These are phyloP conservation scores for Coprinopsis sp. DNA, from an alignment of 768 basidiomycete genomes.

Conservation along the genomic window DNA sequence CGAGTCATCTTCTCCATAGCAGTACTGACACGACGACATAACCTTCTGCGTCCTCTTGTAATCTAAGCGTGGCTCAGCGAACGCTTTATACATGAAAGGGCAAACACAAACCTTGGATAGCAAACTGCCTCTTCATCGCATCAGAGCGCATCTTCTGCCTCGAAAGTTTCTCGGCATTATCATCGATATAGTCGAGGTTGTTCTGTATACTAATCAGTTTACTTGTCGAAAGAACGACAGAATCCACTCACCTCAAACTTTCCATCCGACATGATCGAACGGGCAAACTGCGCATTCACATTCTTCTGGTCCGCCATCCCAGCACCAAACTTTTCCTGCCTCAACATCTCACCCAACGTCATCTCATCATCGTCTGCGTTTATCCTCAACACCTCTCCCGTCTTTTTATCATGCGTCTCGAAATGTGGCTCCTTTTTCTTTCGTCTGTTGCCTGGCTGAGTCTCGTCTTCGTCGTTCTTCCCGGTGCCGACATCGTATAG, in stretches of 20 bases:
- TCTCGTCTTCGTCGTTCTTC: slow-evolving; percentile 45
- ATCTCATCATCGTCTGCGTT: slow-evolving; percentile 88
- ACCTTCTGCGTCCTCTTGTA: slow-evolving; percentile 93
- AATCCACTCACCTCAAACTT: slow-evolving; percentile 70
- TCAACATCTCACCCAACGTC: slow-evolving; percentile 85
- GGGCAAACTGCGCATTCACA: slow-evolving; percentile 85
- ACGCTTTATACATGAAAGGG: not conserved
- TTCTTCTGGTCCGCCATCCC: slow-evolving; percentile 90
- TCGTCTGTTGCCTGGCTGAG: slow-evolving; percentile 64
- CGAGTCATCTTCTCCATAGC: slow-evolving; percentile 89
- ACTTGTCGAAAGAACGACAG: not conserved
- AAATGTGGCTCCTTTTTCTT: slow-evolving; percentile 80
- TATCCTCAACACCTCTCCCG: slow-evolving; percentile 83
- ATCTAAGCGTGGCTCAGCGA: slow-evolving; percentile 42
- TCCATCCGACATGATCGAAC: slow-evolving; percentile 81
- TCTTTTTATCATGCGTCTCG: slow-evolving; percentile 86
- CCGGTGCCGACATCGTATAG: slow-evolving; percentile 89
- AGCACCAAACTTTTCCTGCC: slow-evolving; percentile 88
- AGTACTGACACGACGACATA: slow-evolving; percentile 79
- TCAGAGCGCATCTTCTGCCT: slow-evolving; percentile 95
- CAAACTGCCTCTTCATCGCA: slow-evolving; percentile 95
- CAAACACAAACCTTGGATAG: slow-evolving; percentile 71
- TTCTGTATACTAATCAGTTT: slow-evolving; percentile 40
- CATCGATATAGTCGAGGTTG: slow-evolving; percentile 92
- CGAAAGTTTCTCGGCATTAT: slow-evolving; percentile 90